Evolutionary conservation across 2,329 filamentous ascomycete species (phyloP), one percentile per base, ranked within the genome.

Genomic region (Calonectria pteridis): DNA sequence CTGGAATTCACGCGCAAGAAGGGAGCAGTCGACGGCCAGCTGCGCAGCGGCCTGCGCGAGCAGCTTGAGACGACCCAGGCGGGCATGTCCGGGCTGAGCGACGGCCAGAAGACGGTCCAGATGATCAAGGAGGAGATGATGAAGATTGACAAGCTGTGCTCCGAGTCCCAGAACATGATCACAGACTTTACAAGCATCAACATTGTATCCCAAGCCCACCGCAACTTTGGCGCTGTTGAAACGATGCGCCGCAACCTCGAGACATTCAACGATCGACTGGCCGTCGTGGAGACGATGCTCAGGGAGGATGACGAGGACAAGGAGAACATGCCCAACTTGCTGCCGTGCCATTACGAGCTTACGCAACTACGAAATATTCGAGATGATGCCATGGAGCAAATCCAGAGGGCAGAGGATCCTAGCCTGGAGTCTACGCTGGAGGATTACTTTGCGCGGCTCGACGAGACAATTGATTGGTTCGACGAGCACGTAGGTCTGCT

Each of bases 71-170:
- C 96, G 69, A 98, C 97, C 14, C 96, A 98, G 86, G 91, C 94
- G 78, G 97, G 97, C 84, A 98, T 99, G 93, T 93, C 88, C 77
- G 94, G 94, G 75, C 93, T 99, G 77, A 92, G 91, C 55, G 95
- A 98, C 82, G 96, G 96, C 71, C 96, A 98, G 85, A 94, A 96
- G 84, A 95, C 95, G 74, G 94, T 99, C 43, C 94, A 95, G 82
- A 91, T 94, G 80, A 98, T 98, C 86, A 98, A 98, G 85, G 96
- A 98, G 78, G 97, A 99, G 87, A 97, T 99, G 92, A 95, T 97
- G 89, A 97, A 96, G 86, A 98, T 99, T 81, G 97, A 99, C 87
- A 95, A 95, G 86, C 91, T 99, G 77, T 99, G 97, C 87, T 95
- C 96, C 76, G 97, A 99, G 86, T 96, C 96, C 69, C 96, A 98